These are phyloP conservation scores for Heritiera fomes DNA, from an alignment of 345 rosid species.

Conservation along the genomic window DNA sequence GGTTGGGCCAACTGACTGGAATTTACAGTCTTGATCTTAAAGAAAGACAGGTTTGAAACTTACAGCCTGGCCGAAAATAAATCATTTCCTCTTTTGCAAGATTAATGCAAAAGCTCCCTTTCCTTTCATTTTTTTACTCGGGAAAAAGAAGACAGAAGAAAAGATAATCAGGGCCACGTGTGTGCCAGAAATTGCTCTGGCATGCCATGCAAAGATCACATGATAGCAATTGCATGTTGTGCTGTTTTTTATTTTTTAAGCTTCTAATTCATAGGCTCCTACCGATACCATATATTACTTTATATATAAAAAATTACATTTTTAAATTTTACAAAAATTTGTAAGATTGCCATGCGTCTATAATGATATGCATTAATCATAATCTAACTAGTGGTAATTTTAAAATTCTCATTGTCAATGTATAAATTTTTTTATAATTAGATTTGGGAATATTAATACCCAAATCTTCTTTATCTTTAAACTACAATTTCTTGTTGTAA, in stretches of 20 bases:
- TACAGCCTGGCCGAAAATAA: neutral
- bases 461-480: no score
- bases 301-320: no score
- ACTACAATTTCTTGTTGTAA: no score
- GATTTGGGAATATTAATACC: no score
- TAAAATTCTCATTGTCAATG: neutral
- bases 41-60: neutral
- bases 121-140: neutral
- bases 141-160: neutral
- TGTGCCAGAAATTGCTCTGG: slow-evolving; percentile 12
- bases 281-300: neutral
- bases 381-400: no score
- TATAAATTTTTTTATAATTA: no score
- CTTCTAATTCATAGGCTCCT: neutral
- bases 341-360: neutral
- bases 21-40: neutral
- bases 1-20: neutral
- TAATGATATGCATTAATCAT: neutral
- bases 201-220: neutral
- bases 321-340: neutral
- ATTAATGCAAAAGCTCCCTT: neutral
- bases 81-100: neutral
- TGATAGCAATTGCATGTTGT: neutral
- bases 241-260: neutral
- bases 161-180: slow-evolving; percentile 3